Evolutionary conservation across 306 rosid genomes (phyloP), one percentile per base, ranked within the genome.

Genomic region (Hippophae tibetana): DNA sequence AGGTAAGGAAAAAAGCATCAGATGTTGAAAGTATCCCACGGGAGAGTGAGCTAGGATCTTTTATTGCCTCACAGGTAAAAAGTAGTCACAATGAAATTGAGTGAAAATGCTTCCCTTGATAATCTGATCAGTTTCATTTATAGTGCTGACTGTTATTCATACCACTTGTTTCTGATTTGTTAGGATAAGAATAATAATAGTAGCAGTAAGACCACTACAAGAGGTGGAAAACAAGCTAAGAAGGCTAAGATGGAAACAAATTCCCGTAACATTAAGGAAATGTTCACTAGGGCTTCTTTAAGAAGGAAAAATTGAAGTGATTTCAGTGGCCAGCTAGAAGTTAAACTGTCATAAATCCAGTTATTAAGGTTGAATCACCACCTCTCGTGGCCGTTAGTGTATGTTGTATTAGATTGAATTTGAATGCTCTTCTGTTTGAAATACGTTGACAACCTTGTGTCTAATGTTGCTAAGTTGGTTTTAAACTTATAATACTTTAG

Each of bases 191-290:
- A 56, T 14, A 49, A 56, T 18, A 49, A 2, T 42, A 46, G 57
- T 61, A 69, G 69, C 47, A 76, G 52, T 42, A 71, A 58, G 61
- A 87, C 76, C 76, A 64, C 52, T 7, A 61, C 85, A 18, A 76
- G 67, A 74, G 73, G 67, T 55, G 92, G 86, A 66, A 83, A 84
- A 68, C 86, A 60, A 74, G 70, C 78, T 11, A 87, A 85, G 76
- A 87, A 87, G 76, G 66, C 79, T 5, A 87, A 85, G 73, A 26
- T 71, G 79, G 96, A 90, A 81, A 74, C 92, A 10, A 79, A 72
- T 58, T 87, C 98, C 27, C 90, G 57, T 56, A 85, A 81, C 86
- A 87, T 81, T 65, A 85, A 59, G 63, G 98, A 81, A 0, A 87
- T 90, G 96, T 90, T 90, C 68, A 40, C 74, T 27, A 87, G 90